Evolutionary conservation across 2,329 filamentous ascomycete genomes (phyloP).

Genomic region (Chrysoporthe deuterocubensis): DNA sequence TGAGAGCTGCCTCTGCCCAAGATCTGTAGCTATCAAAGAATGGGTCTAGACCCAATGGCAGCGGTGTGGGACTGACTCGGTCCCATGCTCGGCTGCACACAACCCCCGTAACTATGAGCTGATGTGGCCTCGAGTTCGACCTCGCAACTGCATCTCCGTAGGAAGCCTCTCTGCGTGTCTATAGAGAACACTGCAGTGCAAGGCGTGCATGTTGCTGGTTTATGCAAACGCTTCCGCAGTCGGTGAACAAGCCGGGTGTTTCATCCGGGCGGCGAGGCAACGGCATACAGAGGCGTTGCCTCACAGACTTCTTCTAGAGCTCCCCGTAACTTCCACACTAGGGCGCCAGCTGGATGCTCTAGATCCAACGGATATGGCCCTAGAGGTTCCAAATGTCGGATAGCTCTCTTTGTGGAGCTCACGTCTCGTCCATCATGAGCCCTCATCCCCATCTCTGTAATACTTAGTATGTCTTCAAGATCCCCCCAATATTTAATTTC

Average conservation of each 20-base stretch:
- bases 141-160: background rate
- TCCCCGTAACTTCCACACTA: background rate
- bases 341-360: background rate
- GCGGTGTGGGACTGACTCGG: background rate
- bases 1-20: background rate
- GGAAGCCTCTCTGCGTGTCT: background rate
- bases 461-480: background rate
- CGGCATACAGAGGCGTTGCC: background rate
- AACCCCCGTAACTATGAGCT: background rate
- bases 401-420: background rate
- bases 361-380: background rate
- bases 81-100: background rate
- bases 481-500: background rate
- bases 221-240: background rate
- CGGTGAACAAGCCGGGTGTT: background rate
- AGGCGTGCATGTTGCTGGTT: background rate
- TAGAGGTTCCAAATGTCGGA: background rate
- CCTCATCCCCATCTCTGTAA: constrained; percentile 2
- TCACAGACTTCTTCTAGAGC: background rate
- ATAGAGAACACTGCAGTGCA: background rate
- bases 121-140: background rate
- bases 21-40: background rate
- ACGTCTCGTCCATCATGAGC: background rate
- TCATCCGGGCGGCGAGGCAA: background rate
- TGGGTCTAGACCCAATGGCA: background rate